Percentiles rank a stretch among this genome's conserved stretches.
phyloP scores from a whole-genome alignment of 2,329 filamentous ascomycete species.

The Fusarium guadeloupense region DNA sequence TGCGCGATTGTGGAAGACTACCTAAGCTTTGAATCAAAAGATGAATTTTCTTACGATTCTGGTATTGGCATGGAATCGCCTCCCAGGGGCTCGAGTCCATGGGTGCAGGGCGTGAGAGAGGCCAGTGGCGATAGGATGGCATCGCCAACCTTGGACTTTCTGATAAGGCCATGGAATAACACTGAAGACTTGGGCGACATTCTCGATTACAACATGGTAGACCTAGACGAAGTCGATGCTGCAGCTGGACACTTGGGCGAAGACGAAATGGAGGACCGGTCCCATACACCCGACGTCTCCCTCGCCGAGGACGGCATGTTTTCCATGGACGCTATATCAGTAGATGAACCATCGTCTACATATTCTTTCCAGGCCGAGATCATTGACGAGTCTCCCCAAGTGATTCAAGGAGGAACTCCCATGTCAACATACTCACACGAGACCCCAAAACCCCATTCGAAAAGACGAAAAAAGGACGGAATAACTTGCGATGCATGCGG shows the following conservation, averaged over 20 bases:
- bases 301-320: not conserved
- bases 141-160: not conserved
- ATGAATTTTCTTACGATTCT: conserved; percentile 30
- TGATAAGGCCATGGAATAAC: not conserved
- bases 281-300: not conserved
- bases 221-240: not conserved
- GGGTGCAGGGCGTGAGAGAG: conserved; percentile 25
- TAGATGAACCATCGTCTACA: not conserved
- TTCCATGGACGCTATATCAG: not conserved
- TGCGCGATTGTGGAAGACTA: conserved; percentile 31
- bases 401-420: not conserved
- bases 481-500: conserved; percentile 37
- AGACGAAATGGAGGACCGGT: too few species aligned
- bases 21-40: conserved; percentile 26
- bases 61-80: conserved; percentile 31
- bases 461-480: conserved; percentile 9
- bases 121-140: conserved; percentile 18
- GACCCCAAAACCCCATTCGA: conserved; percentile 14
- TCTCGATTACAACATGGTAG: not conserved
- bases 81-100: conserved; percentile 15
- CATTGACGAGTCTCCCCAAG: not conserved
- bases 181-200: not conserved
- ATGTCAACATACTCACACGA: conserved; percentile 2
- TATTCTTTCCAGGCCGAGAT: not conserved
- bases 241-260: not conserved